Conservation (phyloP, 345 rosid species). For the Reutealis trisperma region DNA sequence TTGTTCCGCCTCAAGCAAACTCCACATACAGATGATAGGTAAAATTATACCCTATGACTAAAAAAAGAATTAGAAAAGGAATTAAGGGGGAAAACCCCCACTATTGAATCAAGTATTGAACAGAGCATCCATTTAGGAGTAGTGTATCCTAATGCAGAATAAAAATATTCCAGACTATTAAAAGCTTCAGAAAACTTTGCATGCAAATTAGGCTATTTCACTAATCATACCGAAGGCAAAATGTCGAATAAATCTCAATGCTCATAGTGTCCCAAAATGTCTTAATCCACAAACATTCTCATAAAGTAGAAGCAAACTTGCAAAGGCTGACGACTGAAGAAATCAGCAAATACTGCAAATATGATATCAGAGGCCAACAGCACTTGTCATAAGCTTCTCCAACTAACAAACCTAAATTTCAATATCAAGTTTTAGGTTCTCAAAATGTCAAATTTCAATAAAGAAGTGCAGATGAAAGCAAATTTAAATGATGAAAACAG, state of each 20-base stretch:
- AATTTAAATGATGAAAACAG: not conserved
- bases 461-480: not conserved
- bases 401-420: conserved; percentile 6
- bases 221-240: not conserved
- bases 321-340: not conserved
- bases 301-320: not conserved
- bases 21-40: not conserved
- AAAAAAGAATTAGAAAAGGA: not conserved
- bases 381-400: not conserved
- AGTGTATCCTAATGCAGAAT: not conserved
- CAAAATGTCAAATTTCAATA: not conserved
- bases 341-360: not conserved
- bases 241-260: not conserved
- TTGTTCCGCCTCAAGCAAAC: not conserved
- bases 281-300: not conserved
- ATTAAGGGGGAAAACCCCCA: not conserved
- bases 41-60: no score
- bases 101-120: not conserved
- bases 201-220: not conserved
- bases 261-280: not conserved
- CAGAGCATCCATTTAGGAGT: not conserved
- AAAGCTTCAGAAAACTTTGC: not conserved
- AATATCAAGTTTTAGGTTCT: not conserved
- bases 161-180: not conserved
- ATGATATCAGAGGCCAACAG: not conserved